phyloP scores from a whole-genome alignment of 495 filamentous ascomycete species.

The Ascobolus immersus region DNA sequence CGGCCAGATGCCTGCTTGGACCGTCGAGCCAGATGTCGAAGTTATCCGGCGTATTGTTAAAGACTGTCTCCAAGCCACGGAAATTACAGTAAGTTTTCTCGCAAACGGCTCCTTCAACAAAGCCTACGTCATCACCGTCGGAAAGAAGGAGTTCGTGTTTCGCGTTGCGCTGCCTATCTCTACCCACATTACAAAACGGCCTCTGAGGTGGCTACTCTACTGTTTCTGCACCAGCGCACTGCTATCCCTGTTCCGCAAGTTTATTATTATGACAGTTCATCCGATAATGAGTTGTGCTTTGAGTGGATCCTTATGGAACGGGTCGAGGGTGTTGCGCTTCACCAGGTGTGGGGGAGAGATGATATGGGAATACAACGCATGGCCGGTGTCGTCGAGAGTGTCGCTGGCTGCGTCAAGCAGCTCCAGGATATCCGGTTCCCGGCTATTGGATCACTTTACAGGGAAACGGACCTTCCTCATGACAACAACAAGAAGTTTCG shows the following conservation, averaged over 20 bases:
- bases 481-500: not conserved
- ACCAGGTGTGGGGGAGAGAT: conserved; percentile 21
- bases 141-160: conserved; percentile 15
- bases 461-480: not conserved
- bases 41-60: too few species aligned
- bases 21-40: too few species aligned
- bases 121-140: conserved; percentile 1
- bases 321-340: conserved; percentile 20
- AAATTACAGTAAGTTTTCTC: conserved; percentile 4
- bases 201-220: conserved; percentile 31
- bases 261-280: conserved; percentile 22
- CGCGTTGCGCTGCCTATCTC: conserved; percentile 28
- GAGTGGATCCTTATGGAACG: conserved; percentile 35
- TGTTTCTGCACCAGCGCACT: conserved; percentile 22
- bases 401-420: conserved; percentile 18
- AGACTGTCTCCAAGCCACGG: too few species aligned
- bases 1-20: too few species aligned
- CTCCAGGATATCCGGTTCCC: conserved; percentile 15
- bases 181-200: conserved; percentile 25
- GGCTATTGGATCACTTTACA: conserved; percentile 19
- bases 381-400: conserved; percentile 16
- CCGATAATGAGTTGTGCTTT: conserved; percentile 24
- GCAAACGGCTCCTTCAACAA: conserved; percentile 6
- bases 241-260: conserved; percentile 27
- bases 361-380: conserved; percentile 18